Base-by-base conservation (phyloP, 768 basidiomycete genomes). In the Collybia sp. region DNA sequence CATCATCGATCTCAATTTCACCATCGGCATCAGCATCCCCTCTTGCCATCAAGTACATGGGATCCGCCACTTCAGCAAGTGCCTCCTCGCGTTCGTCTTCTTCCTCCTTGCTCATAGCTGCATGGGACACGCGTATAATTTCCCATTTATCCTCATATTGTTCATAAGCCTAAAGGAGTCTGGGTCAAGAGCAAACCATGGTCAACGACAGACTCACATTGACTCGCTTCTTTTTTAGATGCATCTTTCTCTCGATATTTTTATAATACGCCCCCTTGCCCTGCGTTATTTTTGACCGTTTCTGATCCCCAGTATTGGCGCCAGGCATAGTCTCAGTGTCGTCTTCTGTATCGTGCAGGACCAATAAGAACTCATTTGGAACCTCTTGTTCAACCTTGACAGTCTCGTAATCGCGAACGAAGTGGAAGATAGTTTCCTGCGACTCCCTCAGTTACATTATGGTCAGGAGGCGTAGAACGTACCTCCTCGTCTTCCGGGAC, bases 361-460 rank as follows among this genome's bases (percentile, higher is more conserved):
- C 81, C 45, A 93, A 70, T 20, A 92, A 61, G 58, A 89, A 88
- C 61, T 92, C 90, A 57, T 89, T 90, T 12, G 84, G 82, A 2
- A 90, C 85, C 52, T 92, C 88, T 60, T 88, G 84, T 58, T 91
- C 89, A 34, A 91, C 80, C 57, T 89, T 89, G 63, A 89, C 81
- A 0, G 87, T 88, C 61, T 93, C 89, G 50, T 90, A 92, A 64
- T 93, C 90, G 36, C 90, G 85, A 18, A 85, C 76, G 56, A 85
- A 83, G 53, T 83, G 75, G 68, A 90, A 92, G 42, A 74, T 67
- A 1, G 83, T 88, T 48, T 82, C 75, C 84, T 88, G 55, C 35
- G 31, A 41, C 40, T 0, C 3, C 20, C 1, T 20, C 32, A 42
- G 48, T 16, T 16, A 6, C 9, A 15, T 3, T 12, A 41, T 15